Base-by-base conservation (phyloP, 208 protist species). In the Wallacemonas sp. region DNA sequence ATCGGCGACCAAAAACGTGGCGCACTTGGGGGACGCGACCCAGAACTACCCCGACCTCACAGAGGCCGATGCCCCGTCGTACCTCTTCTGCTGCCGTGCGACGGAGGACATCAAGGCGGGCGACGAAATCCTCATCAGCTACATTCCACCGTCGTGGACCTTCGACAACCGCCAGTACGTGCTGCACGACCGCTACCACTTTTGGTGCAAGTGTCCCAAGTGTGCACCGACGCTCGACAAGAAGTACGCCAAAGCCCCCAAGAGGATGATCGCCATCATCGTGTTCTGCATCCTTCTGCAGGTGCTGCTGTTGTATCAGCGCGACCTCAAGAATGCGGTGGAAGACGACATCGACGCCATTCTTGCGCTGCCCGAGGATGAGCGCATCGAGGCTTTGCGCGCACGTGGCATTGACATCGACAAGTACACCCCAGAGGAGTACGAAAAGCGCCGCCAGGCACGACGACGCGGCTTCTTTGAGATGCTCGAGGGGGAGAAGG, bases 161-260 rank as follows among this genome's bases (percentile, higher is more conserved):
- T 96, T 92, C 63, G 87, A 96, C 69, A 89, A 92, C 65, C 85
- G 90, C 23, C 90, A 96, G 74, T 89, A 96, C 68, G 90, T 96
- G n/a, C 70, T 96, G 34, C 87, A 93, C 76, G 90, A 96, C 56
- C 90, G 87, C 56, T 96, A 96, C 70, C 76, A 74, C 21, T 96
- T 96, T 48, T 91, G 87, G 83, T 96, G 90, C 73, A 92, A 92
- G 60, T 96, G 90, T 72, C 83, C 87, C 33, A 87, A 86, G 58
- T 96, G 90, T 47, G 68, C 90, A 3, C 86, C 87, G 0, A 78
- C 72, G 29, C 44, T 93, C 16, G 86, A 93, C 47, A 65, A 65
- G 41, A 78, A 80, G 68, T 94, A 92, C 68, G 69, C 81, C 1
- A 74, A 70, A 6, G 61, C 82, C 27, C 83, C 90, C 1, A 61